phyloP scores from a whole-genome alignment of 2,329 filamentous ascomycete genomes.

The Colletotrichum lentis region DNA sequence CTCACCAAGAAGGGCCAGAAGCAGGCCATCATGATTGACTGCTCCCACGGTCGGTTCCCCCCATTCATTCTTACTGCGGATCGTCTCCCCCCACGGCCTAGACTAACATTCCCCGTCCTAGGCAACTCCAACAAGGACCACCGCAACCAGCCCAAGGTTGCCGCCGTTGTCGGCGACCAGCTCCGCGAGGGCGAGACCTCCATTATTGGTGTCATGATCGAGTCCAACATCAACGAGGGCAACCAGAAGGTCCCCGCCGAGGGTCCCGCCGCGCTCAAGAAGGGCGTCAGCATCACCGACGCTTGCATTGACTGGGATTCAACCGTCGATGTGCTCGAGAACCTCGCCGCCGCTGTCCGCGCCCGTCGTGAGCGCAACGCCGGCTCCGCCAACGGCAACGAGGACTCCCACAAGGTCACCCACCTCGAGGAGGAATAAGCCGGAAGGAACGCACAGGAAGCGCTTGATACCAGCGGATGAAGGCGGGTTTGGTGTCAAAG shows the following conservation, averaged over 20 bases:
- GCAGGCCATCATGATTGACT: slow-evolving; percentile 96
- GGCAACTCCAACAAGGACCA: slow-evolving; percentile 98
- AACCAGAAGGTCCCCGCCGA: slow-evolving; percentile 88
- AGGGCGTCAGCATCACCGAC: slow-evolving; percentile 93
- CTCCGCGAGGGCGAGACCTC: slow-evolving; percentile 84
- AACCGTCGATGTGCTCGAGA: slow-evolving; percentile 82
- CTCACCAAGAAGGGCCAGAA: slow-evolving; percentile 84
- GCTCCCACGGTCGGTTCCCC: slow-evolving; percentile 79
- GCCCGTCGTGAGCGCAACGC: slow-evolving; percentile 69
- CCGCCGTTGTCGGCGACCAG: slow-evolving; percentile 82
- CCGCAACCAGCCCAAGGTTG: slow-evolving; percentile 95
- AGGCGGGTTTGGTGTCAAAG: not conserved
- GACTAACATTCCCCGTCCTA: slow-evolving; percentile 45
- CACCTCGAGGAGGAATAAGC: slow-evolving; percentile 60
- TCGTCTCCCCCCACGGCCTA: not conserved
- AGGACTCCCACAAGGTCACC: slow-evolving; percentile 52
- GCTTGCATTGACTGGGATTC: slow-evolving; percentile 94
- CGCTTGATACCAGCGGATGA: not conserved
- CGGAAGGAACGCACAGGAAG: too few species aligned
- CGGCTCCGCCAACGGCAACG: slow-evolving; percentile 46
- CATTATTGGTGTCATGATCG: slow-evolving; percentile 98
- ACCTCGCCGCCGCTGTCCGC: slow-evolving; percentile 84
- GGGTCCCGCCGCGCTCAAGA: slow-evolving; percentile 79
- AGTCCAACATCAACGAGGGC: slow-evolving; percentile 93
- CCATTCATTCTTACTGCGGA: not conserved